Base-by-base conservation (phyloP, 2,329 filamentous ascomycete genomes). In the Nakataea oryzae region DNA sequence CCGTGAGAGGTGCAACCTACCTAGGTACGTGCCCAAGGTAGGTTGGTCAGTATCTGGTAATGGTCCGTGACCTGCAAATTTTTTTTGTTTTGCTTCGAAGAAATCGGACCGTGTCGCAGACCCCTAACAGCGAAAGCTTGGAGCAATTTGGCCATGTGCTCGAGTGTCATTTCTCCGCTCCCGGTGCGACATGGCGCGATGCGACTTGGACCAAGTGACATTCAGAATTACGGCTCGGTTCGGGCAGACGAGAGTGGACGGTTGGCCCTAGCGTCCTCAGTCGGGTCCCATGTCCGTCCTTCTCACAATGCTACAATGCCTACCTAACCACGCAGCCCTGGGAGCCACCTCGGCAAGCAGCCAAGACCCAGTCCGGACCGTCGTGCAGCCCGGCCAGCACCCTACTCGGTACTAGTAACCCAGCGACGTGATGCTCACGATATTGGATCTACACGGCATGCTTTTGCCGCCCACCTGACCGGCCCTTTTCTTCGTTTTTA, bases 131-230 rank as follows among this genome's bases (percentile, higher is more conserved):
- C 30, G 14, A 47, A 47, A 47, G 34, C 34, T 47, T 47, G 34
- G 34, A 47, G 34, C 34, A 47, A 59, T 28, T 32, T 54, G 59
- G n/a, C 59, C 59, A 55, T 56, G 59, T 56, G 59, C 30, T 61
- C 47, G 50, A 32, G 59, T 56, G 47, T 26, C 59, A 61, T 61
- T 54, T 60, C 59, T 61, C 59, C 59, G 50, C 50, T 56, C 26
- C 29, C 21, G 30, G 30, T 61, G 59, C 27, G 59, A 61, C 59
- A 54, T 61, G 50, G 59, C 47, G 27, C 54, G 34, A 47, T 47
- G 34, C 34, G 14, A 47, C 34, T 47, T 11, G 34, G 34, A 21
- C 34, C 34, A 47, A 47, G 34, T 47, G 34, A 47, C 34, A 47
- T 47, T 47, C 34, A 47, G 34, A 17, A 41, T 47, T 21, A 47